Evolutionary conservation across 257 asterid species (phyloP).

Genomic region (Linaria vulgaris): DNA sequence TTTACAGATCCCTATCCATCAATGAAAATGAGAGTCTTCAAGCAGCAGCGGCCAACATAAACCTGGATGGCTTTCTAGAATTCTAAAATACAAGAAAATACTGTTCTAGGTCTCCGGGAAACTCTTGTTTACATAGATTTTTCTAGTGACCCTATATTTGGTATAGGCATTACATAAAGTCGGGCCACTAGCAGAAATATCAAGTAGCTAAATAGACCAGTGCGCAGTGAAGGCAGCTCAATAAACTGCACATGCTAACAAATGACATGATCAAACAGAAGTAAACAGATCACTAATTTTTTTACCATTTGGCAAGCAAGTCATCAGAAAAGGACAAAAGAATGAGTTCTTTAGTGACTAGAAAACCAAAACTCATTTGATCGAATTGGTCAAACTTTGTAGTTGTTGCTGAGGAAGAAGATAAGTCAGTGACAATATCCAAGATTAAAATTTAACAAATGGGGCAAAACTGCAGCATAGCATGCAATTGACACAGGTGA

Average conservation of each 20-base stretch:
- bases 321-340: neutral
- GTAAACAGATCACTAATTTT: slow-evolving; percentile 2
- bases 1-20: slow-evolving; percentile 29
- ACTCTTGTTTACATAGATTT: neutral
- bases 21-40: slow-evolving; percentile 2
- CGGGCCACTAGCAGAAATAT: neutral
- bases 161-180: neutral
- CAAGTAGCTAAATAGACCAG: neutral
- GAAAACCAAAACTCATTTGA: neutral
- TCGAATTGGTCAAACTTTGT: too few species aligned
- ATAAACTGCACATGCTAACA: slow-evolving; percentile 10
- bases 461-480: neutral
- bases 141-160: neutral
- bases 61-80: slow-evolving; percentile 16
- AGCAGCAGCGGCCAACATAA: slow-evolving; percentile 9
- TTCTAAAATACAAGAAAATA: slow-evolving; percentile 2
- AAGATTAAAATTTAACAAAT: neutral
- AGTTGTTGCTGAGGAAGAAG: too few species aligned
- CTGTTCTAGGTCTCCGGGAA: slow-evolving; percentile 16
- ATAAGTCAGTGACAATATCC: too few species aligned
- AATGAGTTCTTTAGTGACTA: neutral
- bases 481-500: slow-evolving; percentile 14
- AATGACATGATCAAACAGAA: slow-evolving; percentile 8
- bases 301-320: slow-evolving; percentile 7
- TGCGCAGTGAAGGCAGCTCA: slow-evolving; percentile 3